These are phyloP conservation scores for Pterocarpus macrocarpus DNA, from an alignment of 306 rosid species.

Conservation along the genomic window DNA sequence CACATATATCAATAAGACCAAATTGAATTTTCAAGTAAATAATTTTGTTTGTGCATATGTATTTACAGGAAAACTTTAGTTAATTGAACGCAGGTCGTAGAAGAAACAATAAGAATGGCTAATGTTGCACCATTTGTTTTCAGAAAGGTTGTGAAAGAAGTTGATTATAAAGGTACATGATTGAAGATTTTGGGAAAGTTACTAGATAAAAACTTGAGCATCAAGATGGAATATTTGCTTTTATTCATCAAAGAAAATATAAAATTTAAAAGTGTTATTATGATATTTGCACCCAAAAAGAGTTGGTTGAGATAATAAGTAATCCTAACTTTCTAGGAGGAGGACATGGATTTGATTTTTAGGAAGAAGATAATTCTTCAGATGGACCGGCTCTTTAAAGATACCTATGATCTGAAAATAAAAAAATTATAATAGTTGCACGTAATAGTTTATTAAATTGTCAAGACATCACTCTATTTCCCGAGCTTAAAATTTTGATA, in stretches of 20 bases:
- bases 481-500: no score
- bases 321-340: no score
- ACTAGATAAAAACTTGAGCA: not conserved
- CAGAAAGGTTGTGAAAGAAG: slow-evolving; percentile 44
- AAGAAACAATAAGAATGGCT: slow-evolving; percentile 56
- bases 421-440: not conserved
- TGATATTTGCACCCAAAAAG: no score
- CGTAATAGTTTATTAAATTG: no score
- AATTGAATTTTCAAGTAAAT: no score
- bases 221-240: not conserved
- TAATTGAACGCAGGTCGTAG: slow-evolving; percentile 45
- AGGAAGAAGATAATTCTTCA: no score
- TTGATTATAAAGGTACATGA: slow-evolving; percentile 47
- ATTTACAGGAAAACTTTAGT: not conserved
- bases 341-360: no score
- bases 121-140: slow-evolving; percentile 43
- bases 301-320: no score
- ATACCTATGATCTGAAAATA: no score
- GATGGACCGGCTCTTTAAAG: no score
- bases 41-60: not conserved
- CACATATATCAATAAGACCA: no score
- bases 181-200: not conserved
- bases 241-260: not conserved
- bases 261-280: not conserved
- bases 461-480: no score